Base-by-base conservation (phyloP, 192 early-diverging fungal genomes). In the Coemansia sp. region DNA sequence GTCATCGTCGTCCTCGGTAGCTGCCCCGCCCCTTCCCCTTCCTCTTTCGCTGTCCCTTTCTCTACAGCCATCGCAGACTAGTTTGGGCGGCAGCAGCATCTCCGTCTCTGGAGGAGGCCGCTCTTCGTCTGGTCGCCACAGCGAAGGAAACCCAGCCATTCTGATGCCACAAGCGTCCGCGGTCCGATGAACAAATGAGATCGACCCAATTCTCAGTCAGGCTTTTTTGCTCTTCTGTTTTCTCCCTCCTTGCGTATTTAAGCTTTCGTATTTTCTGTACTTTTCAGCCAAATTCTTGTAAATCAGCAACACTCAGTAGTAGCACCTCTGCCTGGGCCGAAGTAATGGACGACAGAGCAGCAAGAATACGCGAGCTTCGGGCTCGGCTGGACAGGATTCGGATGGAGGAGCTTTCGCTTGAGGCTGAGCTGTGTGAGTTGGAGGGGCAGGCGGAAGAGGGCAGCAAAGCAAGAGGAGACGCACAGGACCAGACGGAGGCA, bases 341-440 rank as follows among this genome's bases (percentile, higher is more conserved):
- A 15, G 29, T 20, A 38, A 70, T 66, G 56, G 53, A 65, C 31
- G 34, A 50, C 8, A 28, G 31, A 11, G 22, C n/a, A n/a, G n/a
- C 41, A 0, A 55, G 61, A 17, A 55, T 64, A 30, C 13, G 15
- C 31, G 42, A 60, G 28, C 30, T 76, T n/a, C 60, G 53, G 45
- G 40, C 64, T 2, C 67, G 68, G 8, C 52, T 76, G 48, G 37
- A 23, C 20, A 34, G 37, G 19, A 57, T 79, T 50, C 67, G 71
- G 22, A 56, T 40, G 20, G 70, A 79, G 55, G 76, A 79, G 64
- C 68, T 79, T 30, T 57, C 66, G 61, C 38, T 73, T 27, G 59
- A 73, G 53, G 27, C 64, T 6, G 70, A 79, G 64, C 67, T 79
- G 4, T 61, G 64, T 34, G 60, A 22, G 19, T 54, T 79, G 30